Evolutionary conservation across 192 early-diverging fungal genomes (phyloP), one percentile per base, ranked within the genome.

Genomic region (Geranomyces michiganensis): DNA sequence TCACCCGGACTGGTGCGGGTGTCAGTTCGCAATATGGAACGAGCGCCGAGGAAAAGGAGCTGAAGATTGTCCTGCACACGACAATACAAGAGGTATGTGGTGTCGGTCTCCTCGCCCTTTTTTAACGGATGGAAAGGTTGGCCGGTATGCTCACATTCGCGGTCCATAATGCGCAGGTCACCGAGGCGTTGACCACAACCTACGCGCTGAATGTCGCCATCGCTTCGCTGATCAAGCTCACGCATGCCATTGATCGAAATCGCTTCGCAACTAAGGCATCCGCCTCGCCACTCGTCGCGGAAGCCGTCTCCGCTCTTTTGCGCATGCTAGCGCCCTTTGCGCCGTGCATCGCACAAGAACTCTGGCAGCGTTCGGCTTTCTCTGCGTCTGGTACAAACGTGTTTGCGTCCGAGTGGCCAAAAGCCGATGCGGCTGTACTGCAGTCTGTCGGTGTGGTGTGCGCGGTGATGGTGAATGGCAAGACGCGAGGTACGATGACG

Each of bases 141-240:
- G 10, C 36, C 3, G 5, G 3, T 41, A 7, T 41, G 36, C 36
- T 41, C 36, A 3, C 36, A 41, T 41, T 41, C 36, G 36, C n/a
- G n/a, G n/a, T n/a, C n/a, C 19, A 47, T 47, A 19, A 10, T 47
- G 46, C 0, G 14, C 58, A 71, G 48, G 77, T 79, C 17, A 85
- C 85, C 13, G 67, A 68, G 30, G 76, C 82, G 0, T 56, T 90
- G 56, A 46, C 36, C 9, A 62, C 30, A 15, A 65, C 84, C 13
- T 85, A 83, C 76, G 78, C 85, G 21, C 92, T 97, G 76, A 92
- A 96, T 76, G 92, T 93, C 0, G 92, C 89, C 26, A 92, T 96
- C 59, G 84, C 95, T 0, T 80, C 87, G 64, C 80, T 97, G 33
- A 96, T 96, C 73, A 94, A 96, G 74, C 76, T 96, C 24, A 89